Percentiles rank a stretch among this genome's conserved stretches.
These are phyloP conservation scores for Pyrenochaeta sp. DNA, from an alignment of 2,329 filamentous ascomycete genomes.

Conservation along the genomic window DNA sequence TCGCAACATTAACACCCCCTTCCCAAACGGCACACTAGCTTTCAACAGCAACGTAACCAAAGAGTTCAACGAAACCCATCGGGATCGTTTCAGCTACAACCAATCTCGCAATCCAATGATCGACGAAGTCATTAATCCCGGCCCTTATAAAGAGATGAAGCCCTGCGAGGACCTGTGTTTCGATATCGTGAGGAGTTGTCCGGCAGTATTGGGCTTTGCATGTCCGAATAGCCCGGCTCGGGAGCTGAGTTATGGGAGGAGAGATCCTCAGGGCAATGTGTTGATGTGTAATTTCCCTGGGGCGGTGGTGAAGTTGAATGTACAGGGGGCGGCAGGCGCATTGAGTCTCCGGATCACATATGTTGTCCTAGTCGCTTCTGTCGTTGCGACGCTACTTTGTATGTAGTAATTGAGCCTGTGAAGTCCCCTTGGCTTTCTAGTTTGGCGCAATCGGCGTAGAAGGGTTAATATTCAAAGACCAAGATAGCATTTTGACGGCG, in stretches of 20 bases:
- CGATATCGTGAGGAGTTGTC: constrained; percentile 84
- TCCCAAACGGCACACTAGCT: constrained; percentile 70
- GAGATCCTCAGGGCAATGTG: constrained; percentile 15
- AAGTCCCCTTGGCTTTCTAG: background rate
- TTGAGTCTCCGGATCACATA: background rate
- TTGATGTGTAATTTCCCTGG: constrained; percentile 54
- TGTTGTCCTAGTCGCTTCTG: constrained; percentile 15
- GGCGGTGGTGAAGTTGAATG: constrained; percentile 50
- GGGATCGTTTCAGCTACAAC: constrained; percentile 55
- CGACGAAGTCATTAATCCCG: constrained; percentile 75
- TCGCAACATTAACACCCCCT: constrained; percentile 74
- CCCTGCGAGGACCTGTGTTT: constrained; percentile 91
- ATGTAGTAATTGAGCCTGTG: background rate
- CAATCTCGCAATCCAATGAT: constrained; percentile 76
- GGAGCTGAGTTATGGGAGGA: constrained; percentile 36
- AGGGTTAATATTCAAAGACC: no score
- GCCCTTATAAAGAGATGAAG: constrained; percentile 92
- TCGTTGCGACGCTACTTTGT: background rate
- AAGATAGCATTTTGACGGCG: no score
- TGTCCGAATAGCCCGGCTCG: constrained; percentile 66
- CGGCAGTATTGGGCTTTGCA: constrained; percentile 74
- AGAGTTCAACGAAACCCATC: constrained; percentile 35
- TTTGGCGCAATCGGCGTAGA: background rate
- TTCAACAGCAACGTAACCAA: constrained; percentile 19
- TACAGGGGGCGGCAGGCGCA: constrained; percentile 22